Evolutionary conservation across 1,284 basidiomycete species (phyloP), one percentile per base, ranked within the genome.

Genomic region (Jaminaea rosea): DNA sequence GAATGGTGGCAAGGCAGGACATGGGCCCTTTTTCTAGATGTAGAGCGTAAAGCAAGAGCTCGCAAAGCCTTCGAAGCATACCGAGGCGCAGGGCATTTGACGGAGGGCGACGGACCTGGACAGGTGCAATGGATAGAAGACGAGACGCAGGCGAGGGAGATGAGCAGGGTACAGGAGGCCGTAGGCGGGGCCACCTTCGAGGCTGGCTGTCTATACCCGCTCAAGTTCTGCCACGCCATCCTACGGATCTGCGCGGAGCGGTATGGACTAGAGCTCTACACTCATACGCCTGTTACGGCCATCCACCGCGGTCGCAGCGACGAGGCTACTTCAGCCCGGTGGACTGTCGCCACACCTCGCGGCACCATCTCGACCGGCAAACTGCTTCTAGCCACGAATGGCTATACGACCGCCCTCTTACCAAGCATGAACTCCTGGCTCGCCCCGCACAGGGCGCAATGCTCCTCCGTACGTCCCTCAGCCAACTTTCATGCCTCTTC

Each of bases 331-430:
- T n/a, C 19, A 4, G 19, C 19, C 19, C 17, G 17, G 15, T 51
- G 49, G 49, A 28, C 10, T 6, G 21, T 51, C 15, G 7, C 13
- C 9, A 51, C 49, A 2, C 21, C 44, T 26, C 34, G 49, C 4
- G 49, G 49, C 13, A 29, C 48, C 4, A 7, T 51, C 15, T 10
- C 13, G 19, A 45, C 49, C 10, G 21, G 13, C 7, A 17, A 46
- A 13, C 47, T 51, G 10, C 41, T 51, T 17, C 17, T 51, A 17
- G 49, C 49, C 21, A 51, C 49, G 17, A 51, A 51, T 51, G 49
- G 49, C 26, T 51, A 51, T 19, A 27, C 49, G n/a, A n/a, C 3
- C 9, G 42, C 26, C 11, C 49, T 51, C 2, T 10, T 51, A 11
- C 42, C 49, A 6, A 26, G 17, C 4, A 13, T 51, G 23, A 24